phyloP scores from a whole-genome alignment of 495 filamentous ascomycete species.

The Penicillium fimorum region DNA sequence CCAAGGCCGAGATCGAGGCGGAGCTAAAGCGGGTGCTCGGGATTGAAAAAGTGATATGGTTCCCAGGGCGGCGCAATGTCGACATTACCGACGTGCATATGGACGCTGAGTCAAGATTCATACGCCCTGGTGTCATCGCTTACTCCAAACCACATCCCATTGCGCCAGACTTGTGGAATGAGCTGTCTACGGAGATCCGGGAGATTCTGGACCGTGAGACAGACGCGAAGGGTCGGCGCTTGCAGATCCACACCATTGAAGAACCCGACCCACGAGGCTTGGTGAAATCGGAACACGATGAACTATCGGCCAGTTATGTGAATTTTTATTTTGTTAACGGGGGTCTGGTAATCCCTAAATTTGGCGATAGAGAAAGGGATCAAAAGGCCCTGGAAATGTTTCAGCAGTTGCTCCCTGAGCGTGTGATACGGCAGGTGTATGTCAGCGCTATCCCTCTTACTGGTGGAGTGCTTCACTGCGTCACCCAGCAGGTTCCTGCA shows the following conservation, averaged over 20 bases:
- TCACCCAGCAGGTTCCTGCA: slow-evolving; percentile 25
- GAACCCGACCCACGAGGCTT: slow-evolving; percentile 23
- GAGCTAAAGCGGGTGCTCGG: slow-evolving; percentile 28
- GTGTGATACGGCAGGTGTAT: slow-evolving; percentile 26
- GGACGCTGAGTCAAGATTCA: slow-evolving; percentile 27
- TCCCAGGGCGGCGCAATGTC: slow-evolving; percentile 23
- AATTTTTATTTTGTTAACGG: slow-evolving; percentile 33
- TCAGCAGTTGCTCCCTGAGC: slow-evolving; percentile 20
- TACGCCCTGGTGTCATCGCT: slow-evolving; percentile 26
- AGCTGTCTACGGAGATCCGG: slow-evolving; percentile 22
- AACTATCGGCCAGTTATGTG: slow-evolving; percentile 25
- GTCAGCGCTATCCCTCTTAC: slow-evolving; percentile 26
- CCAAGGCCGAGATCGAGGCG: slow-evolving; percentile 20
- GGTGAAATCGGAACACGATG: slow-evolving; percentile 17
- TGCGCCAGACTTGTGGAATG: slow-evolving; percentile 19
- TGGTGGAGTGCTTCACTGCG: slow-evolving; percentile 31
- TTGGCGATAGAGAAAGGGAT: slow-evolving; percentile 23
- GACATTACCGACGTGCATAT: slow-evolving; percentile 32
- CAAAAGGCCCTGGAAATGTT: slow-evolving; percentile 21
- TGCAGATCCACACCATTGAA: slow-evolving; percentile 25
- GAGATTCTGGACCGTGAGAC: slow-evolving; percentile 19
- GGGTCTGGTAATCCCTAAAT: slow-evolving; percentile 27
- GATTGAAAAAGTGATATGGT: slow-evolving; percentile 31
- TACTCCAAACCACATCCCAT: slow-evolving; percentile 18
- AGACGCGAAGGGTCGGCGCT: slow-evolving; percentile 26